phyloP scores from a whole-genome alignment of 2,329 filamentous ascomycete species.

The Stenocarpella maydis region DNA sequence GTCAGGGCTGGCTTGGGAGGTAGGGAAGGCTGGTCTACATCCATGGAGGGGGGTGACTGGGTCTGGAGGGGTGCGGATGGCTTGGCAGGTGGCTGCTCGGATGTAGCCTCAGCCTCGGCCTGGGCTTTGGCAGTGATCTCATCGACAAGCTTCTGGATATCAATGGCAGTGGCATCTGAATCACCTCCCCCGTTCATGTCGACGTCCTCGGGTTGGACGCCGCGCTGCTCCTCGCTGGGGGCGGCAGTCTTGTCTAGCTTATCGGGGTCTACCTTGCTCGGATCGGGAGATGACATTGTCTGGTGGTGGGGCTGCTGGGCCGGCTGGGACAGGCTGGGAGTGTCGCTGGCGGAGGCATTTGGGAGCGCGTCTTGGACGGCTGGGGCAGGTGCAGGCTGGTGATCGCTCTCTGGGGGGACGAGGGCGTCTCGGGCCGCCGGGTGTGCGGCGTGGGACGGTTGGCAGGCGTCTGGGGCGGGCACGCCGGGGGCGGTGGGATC shows the following conservation, averaged over 20 bases:
- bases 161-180: constrained; percentile 40
- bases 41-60: constrained; percentile 35
- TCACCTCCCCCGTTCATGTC: constrained; percentile 33
- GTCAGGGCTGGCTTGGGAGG: constrained; percentile 43
- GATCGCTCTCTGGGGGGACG: constrained; percentile 24
- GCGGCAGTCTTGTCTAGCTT: constrained; percentile 18
- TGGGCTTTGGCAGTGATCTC: constrained; percentile 44
- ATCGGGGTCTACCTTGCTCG: constrained; percentile 30
- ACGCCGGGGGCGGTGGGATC: constrained; percentile 36
- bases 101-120: constrained; percentile 36
- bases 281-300: constrained; percentile 23
- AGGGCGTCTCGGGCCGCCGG: constrained; percentile 29
- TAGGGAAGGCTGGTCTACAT: constrained; percentile 41
- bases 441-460: constrained; percentile 24
- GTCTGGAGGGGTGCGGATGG: constrained; percentile 31
- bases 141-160: constrained; percentile 48
- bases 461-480: constrained; percentile 30
- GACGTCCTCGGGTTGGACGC: constrained; percentile 33
- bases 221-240: constrained; percentile 14
- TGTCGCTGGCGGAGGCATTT: constrained; percentile 23
- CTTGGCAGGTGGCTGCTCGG: constrained; percentile 36
- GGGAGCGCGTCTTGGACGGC: constrained; percentile 30
- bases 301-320: not conserved
- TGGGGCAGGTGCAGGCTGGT: constrained; percentile 13
- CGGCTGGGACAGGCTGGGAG: constrained; percentile 23